Evolutionary conservation across 1,139 yeast species (phyloP).

Genomic region (Kodamaea plutei): DNA sequence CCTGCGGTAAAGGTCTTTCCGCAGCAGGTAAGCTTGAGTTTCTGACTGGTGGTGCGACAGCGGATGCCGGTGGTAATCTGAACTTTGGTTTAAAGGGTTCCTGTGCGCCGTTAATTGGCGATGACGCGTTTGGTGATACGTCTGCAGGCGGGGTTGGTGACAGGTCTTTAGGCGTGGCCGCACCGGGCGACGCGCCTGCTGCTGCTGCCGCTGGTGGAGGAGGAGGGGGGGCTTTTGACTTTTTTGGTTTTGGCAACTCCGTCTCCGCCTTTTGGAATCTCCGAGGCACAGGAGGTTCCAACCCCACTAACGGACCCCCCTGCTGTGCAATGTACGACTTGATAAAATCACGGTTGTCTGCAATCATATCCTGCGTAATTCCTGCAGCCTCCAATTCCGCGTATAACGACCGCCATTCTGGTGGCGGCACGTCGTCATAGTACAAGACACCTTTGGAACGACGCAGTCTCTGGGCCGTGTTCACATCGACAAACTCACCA

Average conservation of each 20-base stretch:
- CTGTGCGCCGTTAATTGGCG: slow-evolving; percentile 8
- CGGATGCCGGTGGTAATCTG: slow-evolving; percentile 28
- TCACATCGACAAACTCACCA: slow-evolving; percentile 52
- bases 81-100: slow-evolving; percentile 15
- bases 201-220: slow-evolving; percentile 32
- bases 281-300: slow-evolving; percentile 82
- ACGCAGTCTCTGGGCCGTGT: slow-evolving; percentile 53
- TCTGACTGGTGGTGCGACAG: slow-evolving; percentile 19
- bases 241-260: slow-evolving; percentile 13
- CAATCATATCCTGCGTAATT: slow-evolving; percentile 84
- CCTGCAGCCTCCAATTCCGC: slow-evolving; percentile 74
- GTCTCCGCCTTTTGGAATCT: slow-evolving; percentile 32
- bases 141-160: slow-evolving; percentile 1
- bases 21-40: slow-evolving; percentile 21
- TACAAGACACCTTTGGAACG: slow-evolving; percentile 59
- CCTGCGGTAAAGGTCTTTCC: slow-evolving; percentile 9
- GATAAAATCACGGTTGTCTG: slow-evolving; percentile 77
- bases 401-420: slow-evolving; percentile 79
- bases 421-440: slow-evolving; percentile 79
- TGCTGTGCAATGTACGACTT: slow-evolving; percentile 71
- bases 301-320: slow-evolving; percentile 82
- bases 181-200: slow-evolving; percentile 2
- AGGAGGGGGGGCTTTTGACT: slow-evolving; percentile 45
- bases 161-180: slow-evolving; percentile 4
- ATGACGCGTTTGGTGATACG: slow-evolving; percentile 6